Base-by-base conservation (phyloP, 1,139 yeast genomes). In the Suhomyces bribrorum region DNA sequence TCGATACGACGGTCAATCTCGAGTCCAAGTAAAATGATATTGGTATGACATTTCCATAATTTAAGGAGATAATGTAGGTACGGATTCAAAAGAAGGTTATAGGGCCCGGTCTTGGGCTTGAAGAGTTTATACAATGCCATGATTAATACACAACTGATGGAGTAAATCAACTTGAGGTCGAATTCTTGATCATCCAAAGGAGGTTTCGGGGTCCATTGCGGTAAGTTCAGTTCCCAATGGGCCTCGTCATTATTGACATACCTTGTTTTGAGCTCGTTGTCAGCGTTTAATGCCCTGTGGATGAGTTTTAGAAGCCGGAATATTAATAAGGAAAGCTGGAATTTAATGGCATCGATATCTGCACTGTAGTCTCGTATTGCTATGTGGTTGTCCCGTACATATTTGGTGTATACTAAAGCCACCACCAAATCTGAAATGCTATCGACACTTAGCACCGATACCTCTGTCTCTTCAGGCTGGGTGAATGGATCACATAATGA, bases 1-100 rank as follows among this genome's bases (percentile, higher is more conserved):
- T 82, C 89, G 30, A 78, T 68, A 37, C 76, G 54, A 45, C 88
- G 63, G 54, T 83, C 90, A 34, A 82, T 75, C 48, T 80, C 85
- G 14, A 83, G 59, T 0, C 86, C 86, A 6, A 77, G 57, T 7
- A 75, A 56, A 0, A 83, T 68, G 5, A 81, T 69, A 42, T 71
- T 73, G 2, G 88, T 80, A 47, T 79, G 77, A 33, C 78, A 70
- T 51, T 80, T 81, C 89, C 90, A 84, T 8, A 79, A 53, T 32
- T 77, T 75, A 7, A 81, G 61, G 39, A 80, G 73, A 34, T 70
- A 66, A 26, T 74, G 75, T 35, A 81, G 56, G 49, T 81, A 84
- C 8, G 92, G 92, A 50, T 82, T 82, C 31, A 73, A 43, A 12
- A 73, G 66, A 13, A 77, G 50, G 44, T 73, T 76, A 31, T 62